Percentiles rank a stretch among this genome's conserved stretches.
These are phyloP conservation scores for Lepiota subincarnata DNA, from an alignment of 768 basidiomycete genomes.

Conservation along the genomic window DNA sequence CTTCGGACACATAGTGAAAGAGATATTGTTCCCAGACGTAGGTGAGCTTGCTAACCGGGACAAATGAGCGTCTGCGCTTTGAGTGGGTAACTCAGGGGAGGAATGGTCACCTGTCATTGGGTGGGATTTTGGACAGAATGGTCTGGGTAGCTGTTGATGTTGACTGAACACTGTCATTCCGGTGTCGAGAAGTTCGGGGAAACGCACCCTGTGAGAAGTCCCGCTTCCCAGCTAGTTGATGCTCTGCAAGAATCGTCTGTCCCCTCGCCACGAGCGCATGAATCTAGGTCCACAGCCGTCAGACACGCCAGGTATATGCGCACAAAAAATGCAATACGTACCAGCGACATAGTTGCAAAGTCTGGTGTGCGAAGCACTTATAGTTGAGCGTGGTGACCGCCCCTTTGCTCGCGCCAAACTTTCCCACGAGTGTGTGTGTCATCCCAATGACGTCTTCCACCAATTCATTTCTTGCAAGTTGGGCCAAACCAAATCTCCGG, in stretches of 20 bases:
- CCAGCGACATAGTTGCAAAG: constrained; percentile 28
- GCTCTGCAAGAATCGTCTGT: constrained; percentile 79
- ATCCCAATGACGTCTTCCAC: too few species aligned
- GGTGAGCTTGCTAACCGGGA: constrained; percentile 58
- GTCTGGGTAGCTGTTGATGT: constrained; percentile 64
- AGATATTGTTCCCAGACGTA: constrained; percentile 93
- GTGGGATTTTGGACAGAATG: constrained; percentile 93
- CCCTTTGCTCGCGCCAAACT: constrained; percentile 3
- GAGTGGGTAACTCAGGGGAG: background rate
- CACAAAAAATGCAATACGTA: constrained; percentile 10
- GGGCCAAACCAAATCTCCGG: too few species aligned
- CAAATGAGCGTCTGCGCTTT: constrained; percentile 8
- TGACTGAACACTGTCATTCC: background rate
- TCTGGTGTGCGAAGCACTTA: too few species aligned
- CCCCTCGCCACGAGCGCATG: constrained; percentile 83
- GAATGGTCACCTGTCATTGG: constrained; percentile 56
- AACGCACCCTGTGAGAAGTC: constrained; percentile 84
- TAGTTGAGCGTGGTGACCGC: too few species aligned
- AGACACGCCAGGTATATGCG: background rate
- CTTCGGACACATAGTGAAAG: constrained; percentile 91
- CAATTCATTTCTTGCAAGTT: too few species aligned
- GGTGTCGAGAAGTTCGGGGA: background rate
- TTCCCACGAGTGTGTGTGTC: constrained; percentile 5
- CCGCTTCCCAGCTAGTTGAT: constrained; percentile 64
- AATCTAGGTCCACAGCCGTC: constrained; percentile 42